Evolutionary conservation across 192 early-diverging fungal genomes (phyloP).

Genomic region (Backusella westeae): DNA sequence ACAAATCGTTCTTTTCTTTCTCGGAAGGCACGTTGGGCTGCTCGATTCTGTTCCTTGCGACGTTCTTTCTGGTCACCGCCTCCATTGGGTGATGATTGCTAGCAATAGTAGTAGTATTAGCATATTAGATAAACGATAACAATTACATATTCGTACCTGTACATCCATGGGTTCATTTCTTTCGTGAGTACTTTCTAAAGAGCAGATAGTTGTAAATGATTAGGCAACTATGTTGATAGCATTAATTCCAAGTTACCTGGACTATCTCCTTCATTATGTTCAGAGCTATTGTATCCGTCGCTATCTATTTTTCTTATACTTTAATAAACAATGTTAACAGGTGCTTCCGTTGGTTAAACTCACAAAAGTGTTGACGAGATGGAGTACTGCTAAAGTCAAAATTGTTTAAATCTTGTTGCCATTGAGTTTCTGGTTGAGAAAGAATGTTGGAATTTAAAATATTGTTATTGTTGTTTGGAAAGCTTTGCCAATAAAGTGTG

Average conservation of each 20-base stretch:
- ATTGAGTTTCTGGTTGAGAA: background rate
- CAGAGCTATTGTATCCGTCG: background rate
- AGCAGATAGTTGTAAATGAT: background rate
- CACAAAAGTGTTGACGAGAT: background rate
- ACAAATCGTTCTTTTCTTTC: conserved; percentile 85
- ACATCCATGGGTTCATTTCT: background rate
- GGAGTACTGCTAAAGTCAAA: background rate
- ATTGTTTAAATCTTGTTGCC: background rate
- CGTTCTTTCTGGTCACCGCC: conserved; percentile 21
- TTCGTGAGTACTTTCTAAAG: background rate
- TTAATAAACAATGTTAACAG: background rate
- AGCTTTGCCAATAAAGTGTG: background rate
- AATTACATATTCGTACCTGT: background rate
- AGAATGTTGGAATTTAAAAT: background rate
- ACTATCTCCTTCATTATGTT: background rate
- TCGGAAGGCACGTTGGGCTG: conserved; percentile 66
- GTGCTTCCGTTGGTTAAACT: background rate
- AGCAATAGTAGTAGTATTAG: background rate
- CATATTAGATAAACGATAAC: background rate
- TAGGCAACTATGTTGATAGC: background rate
- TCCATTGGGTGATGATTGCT: background rate
- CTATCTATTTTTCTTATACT: background rate
- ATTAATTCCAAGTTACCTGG: background rate
- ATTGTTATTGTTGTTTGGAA: background rate
- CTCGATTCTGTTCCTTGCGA: conserved; percentile 40